A percentile compares a stretch with the other conserved stretches of the same genome.
phyloP scores from a whole-genome alignment of 2,329 filamentous ascomycete genomes.

The Cladosporium phlei region DNA sequence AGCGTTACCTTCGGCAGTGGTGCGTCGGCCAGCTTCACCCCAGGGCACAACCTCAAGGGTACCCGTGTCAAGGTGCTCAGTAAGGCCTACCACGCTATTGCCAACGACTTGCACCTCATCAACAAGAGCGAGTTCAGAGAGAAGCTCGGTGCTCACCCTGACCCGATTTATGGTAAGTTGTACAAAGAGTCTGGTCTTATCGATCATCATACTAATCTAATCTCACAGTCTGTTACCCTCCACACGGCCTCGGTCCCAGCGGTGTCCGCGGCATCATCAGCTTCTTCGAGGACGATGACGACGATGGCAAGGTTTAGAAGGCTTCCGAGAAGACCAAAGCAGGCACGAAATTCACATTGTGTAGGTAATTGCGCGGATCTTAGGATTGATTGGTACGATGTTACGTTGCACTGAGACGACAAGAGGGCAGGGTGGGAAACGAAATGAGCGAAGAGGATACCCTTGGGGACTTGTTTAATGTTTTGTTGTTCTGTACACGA shows the following conservation, averaged over 20 bases:
- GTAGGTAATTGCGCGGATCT: no score
- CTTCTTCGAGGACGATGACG: constrained; percentile 73
- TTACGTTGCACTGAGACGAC: no score
- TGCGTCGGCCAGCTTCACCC: constrained; percentile 66
- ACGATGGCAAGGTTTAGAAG: constrained; percentile 24
- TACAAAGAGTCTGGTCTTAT: background rate
- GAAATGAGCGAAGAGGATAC: no score
- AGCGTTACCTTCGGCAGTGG: constrained; percentile 84
- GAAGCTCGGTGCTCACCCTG: constrained; percentile 81
- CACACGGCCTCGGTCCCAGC: constrained; percentile 74
- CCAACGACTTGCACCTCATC: constrained; percentile 74
- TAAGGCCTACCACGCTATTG: constrained; percentile 75
- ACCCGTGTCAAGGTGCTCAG: constrained; percentile 75
- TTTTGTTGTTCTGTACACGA: no score
- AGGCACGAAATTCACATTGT: no score
- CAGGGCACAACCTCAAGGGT: constrained; percentile 77
- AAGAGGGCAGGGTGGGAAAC: no score
- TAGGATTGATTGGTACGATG: no score
- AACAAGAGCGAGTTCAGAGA: constrained; percentile 85
- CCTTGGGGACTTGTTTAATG: no score
- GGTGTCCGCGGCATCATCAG: constrained; percentile 81
- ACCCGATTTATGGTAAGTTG: constrained; percentile 62
- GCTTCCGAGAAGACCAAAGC: no score
- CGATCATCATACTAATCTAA: constrained; percentile 11
- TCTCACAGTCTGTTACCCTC: constrained; percentile 70